Conservation (phyloP, 768 basidiomycete species). For the Lentinus tigrinus region DNA sequence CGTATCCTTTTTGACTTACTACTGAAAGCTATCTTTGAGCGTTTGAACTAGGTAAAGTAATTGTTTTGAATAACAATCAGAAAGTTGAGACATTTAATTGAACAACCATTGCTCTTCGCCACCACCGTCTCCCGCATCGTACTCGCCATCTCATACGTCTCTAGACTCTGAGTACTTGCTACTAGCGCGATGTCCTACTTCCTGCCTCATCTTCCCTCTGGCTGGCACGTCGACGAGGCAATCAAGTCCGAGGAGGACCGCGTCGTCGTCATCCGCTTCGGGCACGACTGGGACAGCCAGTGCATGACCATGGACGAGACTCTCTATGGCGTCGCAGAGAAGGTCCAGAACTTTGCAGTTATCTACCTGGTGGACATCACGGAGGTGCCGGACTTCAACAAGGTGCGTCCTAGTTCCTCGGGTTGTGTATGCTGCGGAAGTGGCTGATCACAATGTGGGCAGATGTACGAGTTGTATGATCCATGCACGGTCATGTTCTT, state of each 20-base stretch:
- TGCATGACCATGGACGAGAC: constrained; percentile 99
- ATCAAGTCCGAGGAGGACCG: constrained; percentile 98
- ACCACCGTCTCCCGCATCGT: not conserved
- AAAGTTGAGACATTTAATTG: too few species aligned
- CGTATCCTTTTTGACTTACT: too few species aligned
- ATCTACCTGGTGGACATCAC: constrained; percentile 96
- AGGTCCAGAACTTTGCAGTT: constrained; percentile 98
- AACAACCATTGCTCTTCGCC: not conserved
- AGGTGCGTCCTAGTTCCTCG: constrained; percentile 48
- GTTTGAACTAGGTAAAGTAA: too few species aligned
- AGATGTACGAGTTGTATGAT: constrained; percentile 99
- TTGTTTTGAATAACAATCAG: too few species aligned
- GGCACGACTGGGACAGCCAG: constrained; percentile 88
- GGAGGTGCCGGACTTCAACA: constrained; percentile 97
- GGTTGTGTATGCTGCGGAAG: not conserved
- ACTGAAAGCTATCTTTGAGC: too few species aligned
- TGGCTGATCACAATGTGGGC: not conserved
- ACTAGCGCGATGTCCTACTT: constrained; percentile 87
- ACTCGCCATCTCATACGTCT: not conserved
- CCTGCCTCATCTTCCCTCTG: constrained; percentile 83
- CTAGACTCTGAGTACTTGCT: too few species aligned
- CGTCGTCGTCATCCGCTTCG: constrained; percentile 91
- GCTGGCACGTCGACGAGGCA: constrained; percentile 99
- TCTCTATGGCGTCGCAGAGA: constrained; percentile 86
- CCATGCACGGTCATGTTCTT: constrained; percentile 98